Conservation (phyloP, 2,329 filamentous ascomycete species). For the Waltergamsia citrina region DNA sequence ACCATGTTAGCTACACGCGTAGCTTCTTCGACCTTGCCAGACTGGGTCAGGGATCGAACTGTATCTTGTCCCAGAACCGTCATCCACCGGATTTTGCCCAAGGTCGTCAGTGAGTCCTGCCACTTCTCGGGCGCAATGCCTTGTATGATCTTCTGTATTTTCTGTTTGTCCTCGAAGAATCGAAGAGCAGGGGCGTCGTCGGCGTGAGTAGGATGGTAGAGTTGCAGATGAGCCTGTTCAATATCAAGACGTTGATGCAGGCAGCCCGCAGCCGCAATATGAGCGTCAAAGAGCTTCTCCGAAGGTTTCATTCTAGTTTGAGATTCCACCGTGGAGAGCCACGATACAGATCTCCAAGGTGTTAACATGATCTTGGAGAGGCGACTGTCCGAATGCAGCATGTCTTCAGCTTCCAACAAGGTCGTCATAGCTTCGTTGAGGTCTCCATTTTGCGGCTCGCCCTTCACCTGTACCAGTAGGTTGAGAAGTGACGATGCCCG, state of each 20-base stretch:
- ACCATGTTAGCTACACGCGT: slow-evolving; percentile 26
- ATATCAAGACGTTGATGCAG: slow-evolving; percentile 26
- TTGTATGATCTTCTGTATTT: slow-evolving; percentile 16
- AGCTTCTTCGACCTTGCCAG: slow-evolving; percentile 30
- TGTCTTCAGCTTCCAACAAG: slow-evolving; percentile 34
- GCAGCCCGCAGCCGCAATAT: slow-evolving; percentile 35
- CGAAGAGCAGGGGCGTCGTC: slow-evolving; percentile 34
- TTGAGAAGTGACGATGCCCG: slow-evolving; percentile 22
- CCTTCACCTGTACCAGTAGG: slow-evolving; percentile 31
- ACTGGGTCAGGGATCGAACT: slow-evolving; percentile 30
- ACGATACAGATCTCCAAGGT: slow-evolving; percentile 39
- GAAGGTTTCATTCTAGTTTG: slow-evolving; percentile 34
- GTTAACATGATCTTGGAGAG: slow-evolving; percentile 25
- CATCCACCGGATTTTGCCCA: slow-evolving; percentile 23
- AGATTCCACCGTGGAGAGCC: slow-evolving; percentile 41
- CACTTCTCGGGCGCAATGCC: slow-evolving; percentile 13
- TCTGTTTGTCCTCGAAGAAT: slow-evolving; percentile 27
- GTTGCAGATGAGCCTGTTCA: slow-evolving; percentile 42
- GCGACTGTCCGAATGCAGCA: slow-evolving; percentile 24
- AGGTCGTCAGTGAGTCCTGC: slow-evolving; percentile 16
- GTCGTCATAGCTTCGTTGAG: slow-evolving; percentile 40
- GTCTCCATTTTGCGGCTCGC: slow-evolving; percentile 25
- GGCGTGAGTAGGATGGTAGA: slow-evolving; percentile 44
- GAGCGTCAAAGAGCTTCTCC: slow-evolving; percentile 39
- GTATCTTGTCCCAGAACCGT: slow-evolving; percentile 35